These are phyloP conservation scores for Cucurbita argyrosperma DNA, from an alignment of 306 rosid genomes.

Conservation along the genomic window DNA sequence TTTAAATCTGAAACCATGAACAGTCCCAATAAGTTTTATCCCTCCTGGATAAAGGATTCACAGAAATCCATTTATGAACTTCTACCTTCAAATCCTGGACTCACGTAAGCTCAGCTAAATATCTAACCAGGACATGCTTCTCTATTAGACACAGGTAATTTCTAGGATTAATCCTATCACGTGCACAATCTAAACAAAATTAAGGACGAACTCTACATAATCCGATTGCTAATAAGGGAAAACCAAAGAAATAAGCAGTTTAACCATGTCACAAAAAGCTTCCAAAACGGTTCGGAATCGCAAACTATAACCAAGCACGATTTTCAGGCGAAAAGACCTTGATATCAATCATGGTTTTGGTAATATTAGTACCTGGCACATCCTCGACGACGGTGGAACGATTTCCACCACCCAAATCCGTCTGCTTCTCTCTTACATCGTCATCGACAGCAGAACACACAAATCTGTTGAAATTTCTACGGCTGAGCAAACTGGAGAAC, in stretches of 20 bases:
- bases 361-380: conserved; percentile 44
- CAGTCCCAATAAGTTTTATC: background rate
- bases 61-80: background rate
- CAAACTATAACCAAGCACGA: background rate
- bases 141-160: background rate
- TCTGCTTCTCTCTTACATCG: conserved; percentile 40
- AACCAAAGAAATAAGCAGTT: no score
- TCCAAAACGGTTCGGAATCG: background rate
- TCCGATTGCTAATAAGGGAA: background rate
- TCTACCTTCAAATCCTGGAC: background rate
- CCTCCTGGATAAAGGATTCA: background rate
- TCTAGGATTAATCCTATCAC: background rate
- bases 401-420: conserved; percentile 22
- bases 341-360: background rate
- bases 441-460: conserved; percentile 69
- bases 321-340: background rate
- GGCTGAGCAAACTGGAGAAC: conserved; percentile 9
- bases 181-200: background rate
- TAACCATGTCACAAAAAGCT: background rate
- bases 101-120: background rate
- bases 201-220: background rate
- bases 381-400: conserved; percentile 49
- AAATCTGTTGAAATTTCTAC: conserved; percentile 10
- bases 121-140: background rate
- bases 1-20: background rate